Percentiles rank a stretch among this genome's conserved stretches.
These are phyloP conservation scores for Suillus tomentosus DNA, from an alignment of 768 basidiomycete genomes.

Conservation along the genomic window DNA sequence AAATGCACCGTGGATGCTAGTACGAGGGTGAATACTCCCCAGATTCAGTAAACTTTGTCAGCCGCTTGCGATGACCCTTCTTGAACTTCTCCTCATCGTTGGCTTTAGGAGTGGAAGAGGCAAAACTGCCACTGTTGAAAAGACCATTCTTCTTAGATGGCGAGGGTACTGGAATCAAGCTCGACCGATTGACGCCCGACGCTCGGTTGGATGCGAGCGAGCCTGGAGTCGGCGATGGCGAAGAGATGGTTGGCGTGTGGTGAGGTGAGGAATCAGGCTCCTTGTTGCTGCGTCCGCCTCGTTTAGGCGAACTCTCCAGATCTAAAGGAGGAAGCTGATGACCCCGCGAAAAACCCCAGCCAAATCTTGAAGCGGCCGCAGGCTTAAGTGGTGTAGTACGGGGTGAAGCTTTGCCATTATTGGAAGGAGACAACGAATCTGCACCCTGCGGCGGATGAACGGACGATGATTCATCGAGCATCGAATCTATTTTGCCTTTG, in stretches of 20 bases:
- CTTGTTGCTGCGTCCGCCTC: constrained; percentile 5
- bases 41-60: too few relatives aligned
- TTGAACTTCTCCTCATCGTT: constrained; percentile 24
- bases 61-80: constrained; percentile 31
- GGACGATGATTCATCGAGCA: neutral
- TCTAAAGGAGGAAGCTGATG: constrained; percentile 43
- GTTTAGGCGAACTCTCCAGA: constrained; percentile 29
- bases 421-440: neutral
- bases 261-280: neutral
- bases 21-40: too few relatives aligned
- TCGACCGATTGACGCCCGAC: constrained; percentile 29
- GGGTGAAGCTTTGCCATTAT: neutral
- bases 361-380: constrained; percentile 33
- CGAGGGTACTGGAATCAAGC: constrained; percentile 49
- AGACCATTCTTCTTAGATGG: too few relatives aligned
- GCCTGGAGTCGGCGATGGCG: constrained; percentile 27
- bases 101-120: constrained; percentile 6
- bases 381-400: constrained; percentile 20
- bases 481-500: neutral
- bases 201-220: constrained; percentile 28
- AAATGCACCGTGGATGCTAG: too few relatives aligned
- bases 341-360: constrained; percentile 43
- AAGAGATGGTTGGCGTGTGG: constrained; percentile 17
- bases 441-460: neutral
- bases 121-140: constrained; percentile 16